Evolutionary conservation across 2,329 filamentous ascomycete species (phyloP).

Genomic region (Daldinia sp.): DNA sequence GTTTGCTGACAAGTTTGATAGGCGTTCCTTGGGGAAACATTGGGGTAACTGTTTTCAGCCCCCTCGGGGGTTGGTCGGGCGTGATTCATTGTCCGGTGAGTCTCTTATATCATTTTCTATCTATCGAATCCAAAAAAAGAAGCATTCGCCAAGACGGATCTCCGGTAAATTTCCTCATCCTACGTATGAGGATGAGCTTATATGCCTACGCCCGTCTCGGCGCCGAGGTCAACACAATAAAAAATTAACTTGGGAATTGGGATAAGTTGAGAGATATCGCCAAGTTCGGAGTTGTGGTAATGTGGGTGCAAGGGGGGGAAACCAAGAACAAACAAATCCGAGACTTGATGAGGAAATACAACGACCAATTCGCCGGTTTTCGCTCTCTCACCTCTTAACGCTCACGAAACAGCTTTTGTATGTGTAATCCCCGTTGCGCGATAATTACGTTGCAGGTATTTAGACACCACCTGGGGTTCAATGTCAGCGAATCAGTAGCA

Average conservation of each 20-base stretch:
- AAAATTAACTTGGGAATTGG: constrained; percentile 31
- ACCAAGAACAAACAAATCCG: constrained; percentile 29
- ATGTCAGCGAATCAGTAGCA: constrained; percentile 37
- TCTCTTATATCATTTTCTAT: constrained; percentile 27
- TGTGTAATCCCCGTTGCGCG: constrained; percentile 36
- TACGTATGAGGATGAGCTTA: constrained; percentile 31
- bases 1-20: constrained; percentile 19
- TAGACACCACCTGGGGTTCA: constrained; percentile 24
- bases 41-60: constrained; percentile 26
- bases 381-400: constrained; percentile 13
- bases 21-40: constrained; percentile 30
- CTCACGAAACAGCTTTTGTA: constrained; percentile 8
- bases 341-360: constrained; percentile 31
- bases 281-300: constrained; percentile 38
- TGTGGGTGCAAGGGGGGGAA: constrained; percentile 15
- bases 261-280: constrained; percentile 34
- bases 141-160: constrained; percentile 44
- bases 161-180: constrained; percentile 45
- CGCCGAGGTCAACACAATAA: constrained; percentile 39
- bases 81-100: constrained; percentile 17
- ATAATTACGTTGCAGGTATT: constrained; percentile 37
- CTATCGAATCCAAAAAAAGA: constrained; percentile 33
- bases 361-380: constrained; percentile 19
- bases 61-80: constrained; percentile 22
- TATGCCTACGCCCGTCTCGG: constrained; percentile 37